Base-by-base conservation (phyloP, 1,284 basidiomycete species). In the Wallemia mellicola region DNA sequence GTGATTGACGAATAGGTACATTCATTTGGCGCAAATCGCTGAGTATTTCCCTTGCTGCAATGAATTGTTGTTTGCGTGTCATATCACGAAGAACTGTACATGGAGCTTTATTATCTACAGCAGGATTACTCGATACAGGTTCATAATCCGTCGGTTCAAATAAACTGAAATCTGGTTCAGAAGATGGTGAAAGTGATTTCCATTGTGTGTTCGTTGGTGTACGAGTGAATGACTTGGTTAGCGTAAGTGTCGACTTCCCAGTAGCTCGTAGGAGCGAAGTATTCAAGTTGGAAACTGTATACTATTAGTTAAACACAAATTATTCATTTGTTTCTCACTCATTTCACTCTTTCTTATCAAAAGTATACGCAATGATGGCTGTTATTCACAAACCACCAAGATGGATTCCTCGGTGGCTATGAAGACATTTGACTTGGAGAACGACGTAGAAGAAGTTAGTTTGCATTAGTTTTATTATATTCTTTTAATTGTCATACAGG, bases 361-460 rank as follows among this genome's bases (percentile, higher is more conserved):
- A 5, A 11, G 3, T 5, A n/a, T 22, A 5, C 19, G 38, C 5
- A 3, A 3, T 48, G 38, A 48, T 32, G 30, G 30, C 7, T 9
- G 19, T n/a, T n/a, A 11, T 15, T 5, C 3, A 11, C 14, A 11
- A 7, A 48, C 5, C 38, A 7, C 5, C 38, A 48, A 48, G 9
- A 48, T 48, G 38, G 38, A 48, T 48, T 48, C 38, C 38, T 11
- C 38, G 19, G 38, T 48, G 38, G 38, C 38, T n/a, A 48, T 48
- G 63, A 77, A 83, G 70, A 82, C 83, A 0, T 96, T 94, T 68
- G 81, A 82, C 60, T 73, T 95, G 32, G 73, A 77, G 54, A 96
- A 96, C 69, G 76, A 85, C 64, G 74, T 95, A 56, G 70, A 66
- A 62, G 67, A 68, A 26, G 62, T 61, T 26, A 24, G 28, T 25